Percentiles rank a stretch among this genome's conserved stretches.
Evolutionary conservation across 176 grass and related monocot genomes (phyloP).

Genomic region (Musa schizocarpa): DNA sequence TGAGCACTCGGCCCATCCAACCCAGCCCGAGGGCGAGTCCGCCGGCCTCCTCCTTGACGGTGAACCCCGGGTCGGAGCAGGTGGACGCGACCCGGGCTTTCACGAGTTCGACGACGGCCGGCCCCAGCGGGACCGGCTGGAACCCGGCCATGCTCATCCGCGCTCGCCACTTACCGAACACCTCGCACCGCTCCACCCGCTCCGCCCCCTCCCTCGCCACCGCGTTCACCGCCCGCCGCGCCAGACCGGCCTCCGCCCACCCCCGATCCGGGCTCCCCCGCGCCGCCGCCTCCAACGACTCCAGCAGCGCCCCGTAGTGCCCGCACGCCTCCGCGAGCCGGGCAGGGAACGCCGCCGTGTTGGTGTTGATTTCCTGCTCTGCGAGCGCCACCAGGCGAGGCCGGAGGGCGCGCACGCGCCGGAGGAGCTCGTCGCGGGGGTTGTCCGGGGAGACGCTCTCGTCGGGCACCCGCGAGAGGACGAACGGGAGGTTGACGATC

Average conservation of each 20-base stretch:
- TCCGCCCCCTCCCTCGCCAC: background rate
- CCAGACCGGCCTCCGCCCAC: background rate
- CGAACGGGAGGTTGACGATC: constrained; percentile 2
- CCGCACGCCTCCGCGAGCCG: constrained; percentile 3
- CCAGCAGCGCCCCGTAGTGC: constrained; percentile 4
- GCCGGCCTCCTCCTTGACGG: background rate
- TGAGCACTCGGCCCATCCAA: background rate
- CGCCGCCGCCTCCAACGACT: constrained; percentile 1
- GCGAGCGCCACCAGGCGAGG: constrained; percentile 11
- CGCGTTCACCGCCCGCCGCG: constrained; percentile 5
- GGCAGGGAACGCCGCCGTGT: constrained; percentile 8
- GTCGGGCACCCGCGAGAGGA: constrained; percentile 5
- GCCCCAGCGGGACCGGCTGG: background rate
- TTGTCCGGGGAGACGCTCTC: constrained; percentile 5
- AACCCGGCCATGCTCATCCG: background rate
- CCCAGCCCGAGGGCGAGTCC: constrained; percentile 24
- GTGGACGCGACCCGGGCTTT: background rate
- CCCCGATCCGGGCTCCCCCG: background rate
- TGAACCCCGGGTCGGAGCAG: background rate
- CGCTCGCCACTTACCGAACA: background rate
- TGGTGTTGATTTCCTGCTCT: constrained; percentile 81
- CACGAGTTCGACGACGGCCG: background rate
- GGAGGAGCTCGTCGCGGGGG: constrained; percentile 11
- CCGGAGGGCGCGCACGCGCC: background rate
- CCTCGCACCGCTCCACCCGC: constrained; percentile 6